Percentiles rank a stretch among this genome's conserved stretches.
Evolutionary conservation across 345 rosid species (phyloP).

Genomic region (Gynandropsis gynandra): DNA sequence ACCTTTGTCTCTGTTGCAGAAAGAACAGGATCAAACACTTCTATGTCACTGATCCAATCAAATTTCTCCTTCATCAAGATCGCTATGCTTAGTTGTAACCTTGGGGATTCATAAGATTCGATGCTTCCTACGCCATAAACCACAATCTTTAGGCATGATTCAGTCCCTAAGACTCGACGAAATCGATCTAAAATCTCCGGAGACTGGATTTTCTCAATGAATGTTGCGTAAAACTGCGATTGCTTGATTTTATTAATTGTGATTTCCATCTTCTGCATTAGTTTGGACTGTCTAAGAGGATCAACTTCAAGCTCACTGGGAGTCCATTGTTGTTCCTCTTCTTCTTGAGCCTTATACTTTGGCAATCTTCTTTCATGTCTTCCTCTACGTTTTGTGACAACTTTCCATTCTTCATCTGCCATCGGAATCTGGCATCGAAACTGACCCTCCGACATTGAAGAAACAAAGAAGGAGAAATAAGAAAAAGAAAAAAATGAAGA

Average conservation of each 20-base stretch:
- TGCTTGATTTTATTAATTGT: constrained; percentile 44
- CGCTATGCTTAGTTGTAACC: constrained; percentile 69
- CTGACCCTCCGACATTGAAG: constrained; percentile 16
- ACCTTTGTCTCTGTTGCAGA: constrained; percentile 58
- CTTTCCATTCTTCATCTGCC: constrained; percentile 61
- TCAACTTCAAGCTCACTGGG: constrained; percentile 45
- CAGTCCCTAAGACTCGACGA: constrained; percentile 48
- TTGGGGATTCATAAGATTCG: constrained; percentile 67
- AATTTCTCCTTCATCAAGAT: constrained; percentile 65
- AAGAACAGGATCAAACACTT: constrained; percentile 81
- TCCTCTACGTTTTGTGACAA: constrained; percentile 54
- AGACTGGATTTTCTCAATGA: constrained; percentile 54
- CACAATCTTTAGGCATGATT: constrained; percentile 48
- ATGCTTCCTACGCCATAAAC: constrained; percentile 83
- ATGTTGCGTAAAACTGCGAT: constrained; percentile 46
- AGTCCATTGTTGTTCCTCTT: constrained; percentile 37
- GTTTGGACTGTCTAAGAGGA: constrained; percentile 39
- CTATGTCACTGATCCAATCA: constrained; percentile 59
- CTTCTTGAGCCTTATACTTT: constrained; percentile 21
- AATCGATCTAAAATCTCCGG: constrained; percentile 38
- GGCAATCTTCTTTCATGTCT: constrained; percentile 32
- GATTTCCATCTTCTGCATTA: constrained; percentile 43
- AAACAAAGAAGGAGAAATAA: too few species aligned
- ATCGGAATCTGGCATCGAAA: constrained; percentile 25
- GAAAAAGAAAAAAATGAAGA: too few species aligned